Percentiles rank a stretch among this genome's conserved stretches.
phyloP scores from a whole-genome alignment of 768 basidiomycete species.

The Daedaleopsis nitida region DNA sequence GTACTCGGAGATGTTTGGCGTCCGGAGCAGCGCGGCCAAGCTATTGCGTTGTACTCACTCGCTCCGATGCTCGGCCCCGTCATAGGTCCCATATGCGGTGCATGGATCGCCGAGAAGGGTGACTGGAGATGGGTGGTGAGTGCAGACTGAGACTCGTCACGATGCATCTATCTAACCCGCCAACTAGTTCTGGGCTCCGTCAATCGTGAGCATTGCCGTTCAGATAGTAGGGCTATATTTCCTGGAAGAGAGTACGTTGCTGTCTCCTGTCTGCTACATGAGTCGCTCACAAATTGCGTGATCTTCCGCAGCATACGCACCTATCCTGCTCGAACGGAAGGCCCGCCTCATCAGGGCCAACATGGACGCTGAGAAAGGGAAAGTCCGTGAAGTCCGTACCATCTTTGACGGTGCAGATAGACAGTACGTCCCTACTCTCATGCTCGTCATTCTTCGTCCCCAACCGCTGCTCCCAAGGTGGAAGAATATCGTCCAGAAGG shows the following conservation, averaged over 20 bases:
- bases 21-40: constrained; percentile 64
- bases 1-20: constrained; percentile 64
- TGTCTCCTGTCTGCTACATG: not conserved
- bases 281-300: not conserved
- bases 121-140: constrained; percentile 72
- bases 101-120: constrained; percentile 62
- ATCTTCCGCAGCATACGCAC: constrained; percentile 30
- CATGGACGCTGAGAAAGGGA: constrained; percentile 48
- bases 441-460: not conserved
- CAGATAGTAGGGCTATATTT: constrained; percentile 59
- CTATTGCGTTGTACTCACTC: constrained; percentile 64
- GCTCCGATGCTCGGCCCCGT: constrained; percentile 70
- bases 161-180: not conserved
- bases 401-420: constrained; percentile 48
- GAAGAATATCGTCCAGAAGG: constrained; percentile 50
- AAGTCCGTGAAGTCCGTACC: constrained; percentile 43
- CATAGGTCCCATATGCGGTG: constrained; percentile 65
- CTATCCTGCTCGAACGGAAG: constrained; percentile 49
- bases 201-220: constrained; percentile 51
- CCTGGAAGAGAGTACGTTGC: constrained; percentile 61
- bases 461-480: constrained; percentile 40
- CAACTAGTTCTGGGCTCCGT: constrained; percentile 66
- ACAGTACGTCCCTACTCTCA: constrained; percentile 17
- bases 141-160: not conserved
- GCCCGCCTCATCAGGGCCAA: constrained; percentile 45